Conservation (phyloP, 2,329 filamentous ascomycete genomes). For the Stachybotrys echinatus region DNA sequence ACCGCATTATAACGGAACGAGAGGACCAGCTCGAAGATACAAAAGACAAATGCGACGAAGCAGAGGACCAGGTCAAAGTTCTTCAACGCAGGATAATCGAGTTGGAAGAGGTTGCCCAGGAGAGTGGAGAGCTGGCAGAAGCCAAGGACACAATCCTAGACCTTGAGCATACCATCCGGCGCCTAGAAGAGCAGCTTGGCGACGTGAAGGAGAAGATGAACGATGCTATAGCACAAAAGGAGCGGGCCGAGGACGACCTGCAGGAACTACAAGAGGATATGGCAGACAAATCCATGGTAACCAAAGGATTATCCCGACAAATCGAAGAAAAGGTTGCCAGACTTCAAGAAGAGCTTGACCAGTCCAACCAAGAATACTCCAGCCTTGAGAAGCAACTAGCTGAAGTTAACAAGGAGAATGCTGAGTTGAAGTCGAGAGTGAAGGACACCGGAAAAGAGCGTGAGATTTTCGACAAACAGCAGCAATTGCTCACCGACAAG, state of each 20-base stretch:
- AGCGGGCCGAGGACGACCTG: slow-evolving; percentile 53
- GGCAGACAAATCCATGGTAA: slow-evolving; percentile 72
- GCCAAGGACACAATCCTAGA: slow-evolving; percentile 55
- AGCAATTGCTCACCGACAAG: slow-evolving; percentile 37
- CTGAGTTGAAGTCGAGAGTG: slow-evolving; percentile 37
- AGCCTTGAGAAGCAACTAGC: slow-evolving; percentile 46
- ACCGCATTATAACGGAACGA: slow-evolving; percentile 64
- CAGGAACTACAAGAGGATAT: slow-evolving; percentile 70
- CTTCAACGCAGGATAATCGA: slow-evolving; percentile 45
- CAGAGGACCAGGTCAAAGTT: slow-evolving; percentile 54
- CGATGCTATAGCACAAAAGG: slow-evolving; percentile 47
- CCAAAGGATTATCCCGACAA: slow-evolving; percentile 69
- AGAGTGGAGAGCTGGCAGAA: slow-evolving; percentile 46
- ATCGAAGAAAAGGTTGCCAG: slow-evolving; percentile 65
- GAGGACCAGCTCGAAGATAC: slow-evolving; percentile 70
- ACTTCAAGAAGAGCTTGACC: slow-evolving; percentile 61
- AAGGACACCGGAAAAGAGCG: slow-evolving; percentile 32
- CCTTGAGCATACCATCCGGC: slow-evolving; percentile 49
- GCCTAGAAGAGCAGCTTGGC: slow-evolving; percentile 48
- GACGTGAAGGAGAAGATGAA: slow-evolving; percentile 50
- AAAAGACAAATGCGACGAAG: slow-evolving; percentile 47
- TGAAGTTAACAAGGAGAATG: slow-evolving; percentile 40
- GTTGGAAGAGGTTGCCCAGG: slow-evolving; percentile 51
- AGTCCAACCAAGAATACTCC: slow-evolving; percentile 41
- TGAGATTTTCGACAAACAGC: slow-evolving; percentile 20